Conservation (phyloP, 306 rosid species). For the Abrus pulchellus region DNA sequence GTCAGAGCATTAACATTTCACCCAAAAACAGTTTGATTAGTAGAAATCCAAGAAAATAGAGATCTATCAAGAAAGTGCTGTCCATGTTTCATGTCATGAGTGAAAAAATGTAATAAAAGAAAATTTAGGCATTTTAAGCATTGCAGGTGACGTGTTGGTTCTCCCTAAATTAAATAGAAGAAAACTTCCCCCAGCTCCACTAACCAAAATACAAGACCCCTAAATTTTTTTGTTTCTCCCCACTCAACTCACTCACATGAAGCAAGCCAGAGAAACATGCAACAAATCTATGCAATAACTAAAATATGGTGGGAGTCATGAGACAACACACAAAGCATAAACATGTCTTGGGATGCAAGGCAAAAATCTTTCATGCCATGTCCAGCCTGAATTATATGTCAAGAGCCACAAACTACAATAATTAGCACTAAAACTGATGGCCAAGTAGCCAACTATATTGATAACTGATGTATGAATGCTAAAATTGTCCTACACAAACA, state of each 20-base stretch:
- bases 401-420: background rate
- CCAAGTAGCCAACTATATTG: conserved; percentile 13
- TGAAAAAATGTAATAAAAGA: background rate
- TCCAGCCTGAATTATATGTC: conserved; percentile 17
- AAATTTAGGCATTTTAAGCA: conserved; percentile 8
- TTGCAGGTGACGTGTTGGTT: conserved; percentile 5
- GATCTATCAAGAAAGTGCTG: conserved; percentile 13
- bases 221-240: background rate
- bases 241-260: background rate
- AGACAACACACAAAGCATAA: background rate
- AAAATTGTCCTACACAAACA: conserved; percentile 10
- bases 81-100: conserved; percentile 21
- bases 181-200: background rate
- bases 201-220: background rate
- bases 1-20: conserved; percentile 41
- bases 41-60: conserved; percentile 23
- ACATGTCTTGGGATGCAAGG: conserved; percentile 20
- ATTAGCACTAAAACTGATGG: background rate
- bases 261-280: background rate
- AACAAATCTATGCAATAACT: too few relatives aligned
- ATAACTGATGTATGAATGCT: conserved; percentile 13
- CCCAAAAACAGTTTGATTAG: conserved; percentile 40
- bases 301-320: background rate
- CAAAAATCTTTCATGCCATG: conserved; percentile 7
- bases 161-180: conserved; percentile 3